Evolutionary conservation across 345 rosid genomes (phyloP), one percentile per base, ranked within the genome.

Genomic region (Boechera retrofracta): DNA sequence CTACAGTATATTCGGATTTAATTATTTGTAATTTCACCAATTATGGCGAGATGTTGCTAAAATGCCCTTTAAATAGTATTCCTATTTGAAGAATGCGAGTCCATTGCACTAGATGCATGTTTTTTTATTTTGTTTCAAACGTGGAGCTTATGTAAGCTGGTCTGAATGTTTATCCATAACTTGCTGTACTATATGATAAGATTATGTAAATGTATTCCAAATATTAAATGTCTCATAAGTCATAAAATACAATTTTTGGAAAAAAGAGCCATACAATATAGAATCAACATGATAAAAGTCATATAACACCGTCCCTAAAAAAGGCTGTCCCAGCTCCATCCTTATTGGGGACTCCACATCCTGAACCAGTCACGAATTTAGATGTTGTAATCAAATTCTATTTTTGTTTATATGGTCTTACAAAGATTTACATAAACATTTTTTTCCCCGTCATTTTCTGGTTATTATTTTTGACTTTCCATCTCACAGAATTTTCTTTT

Each of bases 121-220:
- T 7, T 58, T 31, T 35, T 55, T 21, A 1, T 29, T 45, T 11
- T 31, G 4, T 11, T 21, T 57, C 49, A 29, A 60, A 68, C 74
- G 74, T 76, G 79, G 79, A 68, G 3, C 69, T 60, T 76, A 76
- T 41, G 79, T 68, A 60, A 75, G 45, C 75, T 5, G 42, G 58
- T 59, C 28, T 10, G 29, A 35, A 75, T 75, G 63, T 59, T 33
- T 68, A 76, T 76, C 74, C 79, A 51, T 3, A 58, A 36, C 2
- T 57, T 41, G 35, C 4, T 52, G 3, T 24, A 32, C n/a, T 32
- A 13, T 9, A 39, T n/a, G 38, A 26, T 53, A 68, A 38, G 49
- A 53, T 8, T 38, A 21, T 4, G 3, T 48, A 11, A 4, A 24
- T 13, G 11, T 36, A 55, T n/a, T 45, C 44, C 38, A 56, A 45